Evolutionary conservation across 2,329 filamentous ascomycete genomes (phyloP).

Genomic region (Ascocoryne sarcoides): DNA sequence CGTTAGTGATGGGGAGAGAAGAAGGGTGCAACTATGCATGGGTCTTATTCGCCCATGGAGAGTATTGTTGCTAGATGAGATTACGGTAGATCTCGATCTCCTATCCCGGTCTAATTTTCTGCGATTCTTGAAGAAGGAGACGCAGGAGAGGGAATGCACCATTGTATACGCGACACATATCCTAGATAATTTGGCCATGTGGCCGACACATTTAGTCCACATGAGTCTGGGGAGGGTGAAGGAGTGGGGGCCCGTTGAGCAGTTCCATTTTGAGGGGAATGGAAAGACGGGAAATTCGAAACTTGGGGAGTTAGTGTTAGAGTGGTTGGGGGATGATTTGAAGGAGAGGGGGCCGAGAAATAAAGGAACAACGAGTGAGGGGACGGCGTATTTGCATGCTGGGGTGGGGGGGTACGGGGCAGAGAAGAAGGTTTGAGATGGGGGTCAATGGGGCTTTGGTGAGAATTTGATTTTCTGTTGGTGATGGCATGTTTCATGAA

Average conservation of each 20-base stretch:
- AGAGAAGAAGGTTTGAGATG: conserved; percentile 20
- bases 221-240: conserved; percentile 86
- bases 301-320: conserved; percentile 78
- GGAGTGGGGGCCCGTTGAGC: conserved; percentile 64
- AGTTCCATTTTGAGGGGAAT: conserved; percentile 44
- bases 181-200: conserved; percentile 84
- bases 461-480: neutral
- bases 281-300: conserved; percentile 62
- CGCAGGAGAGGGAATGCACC: conserved; percentile 71
- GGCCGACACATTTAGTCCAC: conserved; percentile 93
- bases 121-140: conserved; percentile 78
- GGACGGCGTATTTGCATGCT: conserved; percentile 42
- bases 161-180: conserved; percentile 98
- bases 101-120: conserved; percentile 79
- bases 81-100: conserved; percentile 92
- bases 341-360: conserved; percentile 68
- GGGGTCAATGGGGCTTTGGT: neutral
- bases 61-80: conserved; percentile 86
- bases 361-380: conserved; percentile 30
- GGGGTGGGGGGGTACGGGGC: conserved; percentile 58
- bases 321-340: conserved; percentile 79
- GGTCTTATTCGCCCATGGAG: conserved; percentile 86
- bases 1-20: conserved; percentile 83
- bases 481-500: neutral
- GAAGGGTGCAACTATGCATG: conserved; percentile 93